Percentiles rank a stretch among this genome's conserved stretches.
phyloP scores from a whole-genome alignment of 208 protist genomes.

The Strigomonas culicis region DNA sequence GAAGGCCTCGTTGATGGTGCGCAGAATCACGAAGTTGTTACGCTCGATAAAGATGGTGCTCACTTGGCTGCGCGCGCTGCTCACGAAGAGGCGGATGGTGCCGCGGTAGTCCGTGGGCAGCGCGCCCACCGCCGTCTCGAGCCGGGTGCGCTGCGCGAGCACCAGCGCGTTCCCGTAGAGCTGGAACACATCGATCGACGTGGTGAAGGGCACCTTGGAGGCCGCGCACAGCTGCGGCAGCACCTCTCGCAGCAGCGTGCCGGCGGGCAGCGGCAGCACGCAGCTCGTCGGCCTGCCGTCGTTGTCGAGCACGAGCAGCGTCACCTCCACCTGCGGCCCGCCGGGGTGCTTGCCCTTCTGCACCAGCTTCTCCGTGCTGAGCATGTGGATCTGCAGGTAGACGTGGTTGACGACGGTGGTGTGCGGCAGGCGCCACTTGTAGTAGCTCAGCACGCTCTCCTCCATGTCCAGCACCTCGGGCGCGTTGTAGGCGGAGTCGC shows the following conservation, averaged over 20 bases:
- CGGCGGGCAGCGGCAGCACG: constrained; percentile 20
- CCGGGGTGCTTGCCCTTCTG: constrained; percentile 13
- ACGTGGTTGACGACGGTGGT: constrained; percentile 80
- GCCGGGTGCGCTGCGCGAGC: constrained; percentile 36
- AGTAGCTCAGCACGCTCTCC: constrained; percentile 67
- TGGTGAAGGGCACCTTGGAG: constrained; percentile 32
- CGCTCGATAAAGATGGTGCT: constrained; percentile 66
- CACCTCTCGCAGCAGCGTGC: constrained; percentile 31
- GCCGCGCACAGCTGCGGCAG: constrained; percentile 46
- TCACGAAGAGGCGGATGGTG: constrained; percentile 54
- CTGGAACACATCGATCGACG: constrained; percentile 58
- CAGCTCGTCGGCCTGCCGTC: constrained; percentile 30
- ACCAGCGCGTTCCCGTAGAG: constrained; percentile 61
- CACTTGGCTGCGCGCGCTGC: constrained; percentile 38
- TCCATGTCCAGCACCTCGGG: constrained; percentile 70
- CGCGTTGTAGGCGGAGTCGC: constrained; percentile 60
- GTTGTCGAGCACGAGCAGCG: constrained; percentile 39
- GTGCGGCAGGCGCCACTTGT: constrained; percentile 82
- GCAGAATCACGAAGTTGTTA: constrained; percentile 52
- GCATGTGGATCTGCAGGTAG: constrained; percentile 75
- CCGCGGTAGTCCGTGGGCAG: constrained; percentile 39
- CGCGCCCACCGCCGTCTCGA: constrained; percentile 26
- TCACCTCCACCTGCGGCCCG: constrained; percentile 18
- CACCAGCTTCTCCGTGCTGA: constrained; percentile 48
- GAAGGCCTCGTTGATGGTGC: constrained; percentile 62